Evolutionary conservation across 208 protist genomes (phyloP).

Genomic region (Crithidia sp.): DNA sequence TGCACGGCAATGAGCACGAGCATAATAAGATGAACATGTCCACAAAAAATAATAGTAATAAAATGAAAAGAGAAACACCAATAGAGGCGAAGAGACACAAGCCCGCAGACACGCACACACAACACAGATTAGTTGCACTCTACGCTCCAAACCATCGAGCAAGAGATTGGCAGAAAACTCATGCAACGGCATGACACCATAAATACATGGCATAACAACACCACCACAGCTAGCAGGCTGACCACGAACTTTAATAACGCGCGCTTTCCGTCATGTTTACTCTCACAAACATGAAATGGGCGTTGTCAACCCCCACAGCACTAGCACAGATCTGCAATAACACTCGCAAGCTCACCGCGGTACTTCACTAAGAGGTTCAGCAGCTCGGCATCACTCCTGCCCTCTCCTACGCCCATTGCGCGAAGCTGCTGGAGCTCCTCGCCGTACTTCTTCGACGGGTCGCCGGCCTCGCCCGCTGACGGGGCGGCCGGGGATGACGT

Average conservation of each 20-base stretch:
- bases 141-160: too few relatives aligned
- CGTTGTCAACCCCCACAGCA: background rate
- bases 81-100: too few relatives aligned
- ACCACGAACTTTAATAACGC: background rate
- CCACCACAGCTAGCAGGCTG: too few relatives aligned
- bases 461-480: background rate
- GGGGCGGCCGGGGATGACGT: slow-evolving; percentile 7
- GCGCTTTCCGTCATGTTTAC: background rate
- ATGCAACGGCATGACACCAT: too few relatives aligned
- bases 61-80: too few relatives aligned
- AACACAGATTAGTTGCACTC: too few relatives aligned
- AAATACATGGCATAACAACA: too few relatives aligned
- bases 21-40: too few relatives aligned
- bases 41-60: too few relatives aligned
- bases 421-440: slow-evolving; percentile 81
- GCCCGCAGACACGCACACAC: too few relatives aligned
- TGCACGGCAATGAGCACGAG: too few relatives aligned
- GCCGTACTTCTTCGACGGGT: slow-evolving; percentile 42
- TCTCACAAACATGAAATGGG: background rate
- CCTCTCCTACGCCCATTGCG: slow-evolving; percentile 65
- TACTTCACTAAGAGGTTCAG: slow-evolving; percentile 63
- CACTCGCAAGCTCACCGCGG: slow-evolving; percentile 74
- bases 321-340: slow-evolving; percentile 61
- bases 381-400: slow-evolving; percentile 62
- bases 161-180: too few relatives aligned